These are phyloP conservation scores for Trichosanthes cucumerina DNA, from an alignment of 306 rosid species.

Conservation along the genomic window DNA sequence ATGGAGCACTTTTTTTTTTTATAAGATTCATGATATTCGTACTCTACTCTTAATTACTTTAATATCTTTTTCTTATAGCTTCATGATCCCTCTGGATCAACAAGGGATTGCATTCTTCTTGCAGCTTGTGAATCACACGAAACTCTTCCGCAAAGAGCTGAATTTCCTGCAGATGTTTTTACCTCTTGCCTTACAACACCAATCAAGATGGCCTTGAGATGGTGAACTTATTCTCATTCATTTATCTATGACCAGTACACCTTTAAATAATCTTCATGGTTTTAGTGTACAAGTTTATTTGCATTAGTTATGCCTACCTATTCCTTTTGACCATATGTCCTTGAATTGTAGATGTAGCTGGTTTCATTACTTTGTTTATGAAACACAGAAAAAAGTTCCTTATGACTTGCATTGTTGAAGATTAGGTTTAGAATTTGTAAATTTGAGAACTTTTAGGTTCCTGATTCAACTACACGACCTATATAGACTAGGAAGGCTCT, in stretches of 20 bases:
- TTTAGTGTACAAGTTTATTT: not conserved
- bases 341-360: not conserved
- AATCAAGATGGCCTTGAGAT: constrained; percentile 94
- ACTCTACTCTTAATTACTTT: constrained; percentile 8
- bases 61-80: constrained; percentile 44
- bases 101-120: constrained; percentile 94
- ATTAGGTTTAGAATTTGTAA: not conserved
- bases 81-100: constrained; percentile 66
- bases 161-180: constrained; percentile 96
- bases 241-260: not conserved
- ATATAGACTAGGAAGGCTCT: not conserved
- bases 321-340: not conserved
- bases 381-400: not conserved
- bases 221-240: constrained; percentile 40
- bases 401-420: not conserved
- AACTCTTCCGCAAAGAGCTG: constrained; percentile 96
- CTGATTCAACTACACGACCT: not conserved
- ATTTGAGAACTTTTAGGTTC: not conserved
- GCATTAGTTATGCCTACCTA: not conserved
- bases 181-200: constrained; percentile 99
- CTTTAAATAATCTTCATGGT: not conserved
- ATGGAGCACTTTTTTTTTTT: not conserved
- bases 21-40: not conserved
- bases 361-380: constrained; percentile 6
- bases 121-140: constrained; percentile 98